phyloP scores from a whole-genome alignment of 2,329 filamentous ascomycete genomes.

The Talaromyces funiculosus region DNA sequence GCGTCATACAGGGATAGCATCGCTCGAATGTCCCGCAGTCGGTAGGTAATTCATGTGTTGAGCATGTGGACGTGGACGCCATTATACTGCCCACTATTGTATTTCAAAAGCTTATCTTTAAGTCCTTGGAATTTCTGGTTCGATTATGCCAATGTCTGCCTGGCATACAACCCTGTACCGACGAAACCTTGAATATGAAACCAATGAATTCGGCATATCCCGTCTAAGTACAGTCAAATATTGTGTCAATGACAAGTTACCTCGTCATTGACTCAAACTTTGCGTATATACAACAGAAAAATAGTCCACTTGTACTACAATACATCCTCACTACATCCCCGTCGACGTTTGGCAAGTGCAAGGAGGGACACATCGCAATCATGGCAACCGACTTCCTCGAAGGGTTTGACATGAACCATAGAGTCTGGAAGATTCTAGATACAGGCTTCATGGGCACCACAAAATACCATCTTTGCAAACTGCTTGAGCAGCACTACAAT shows the following conservation, averaged over 20 bases:
- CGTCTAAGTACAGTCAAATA: background rate
- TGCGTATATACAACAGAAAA: background rate
- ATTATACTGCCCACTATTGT: no score
- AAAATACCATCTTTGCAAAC: background rate
- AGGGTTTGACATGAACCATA: background rate
- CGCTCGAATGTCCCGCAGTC: no score
- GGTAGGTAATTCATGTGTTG: no score
- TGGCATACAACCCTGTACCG: background rate
- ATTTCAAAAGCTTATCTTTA: no score
- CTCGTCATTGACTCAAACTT: background rate
- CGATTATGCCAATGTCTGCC: background rate
- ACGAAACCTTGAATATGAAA: background rate
- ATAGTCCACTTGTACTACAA: background rate
- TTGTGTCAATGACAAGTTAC: background rate
- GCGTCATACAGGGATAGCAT: no score
- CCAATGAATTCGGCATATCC: background rate
- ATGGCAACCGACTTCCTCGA: background rate
- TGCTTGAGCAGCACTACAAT: slow-evolving; percentile 2
- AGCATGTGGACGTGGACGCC: no score
- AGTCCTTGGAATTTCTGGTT: background rate
- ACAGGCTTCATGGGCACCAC: slow-evolving; percentile 8
- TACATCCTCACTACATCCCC: background rate
- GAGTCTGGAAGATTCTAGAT: background rate
- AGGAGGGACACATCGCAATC: background rate
- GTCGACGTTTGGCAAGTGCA: background rate